Evolutionary conservation across 345 rosid genomes (phyloP), one percentile per base, ranked within the genome.

Genomic region (Salix udensis): DNA sequence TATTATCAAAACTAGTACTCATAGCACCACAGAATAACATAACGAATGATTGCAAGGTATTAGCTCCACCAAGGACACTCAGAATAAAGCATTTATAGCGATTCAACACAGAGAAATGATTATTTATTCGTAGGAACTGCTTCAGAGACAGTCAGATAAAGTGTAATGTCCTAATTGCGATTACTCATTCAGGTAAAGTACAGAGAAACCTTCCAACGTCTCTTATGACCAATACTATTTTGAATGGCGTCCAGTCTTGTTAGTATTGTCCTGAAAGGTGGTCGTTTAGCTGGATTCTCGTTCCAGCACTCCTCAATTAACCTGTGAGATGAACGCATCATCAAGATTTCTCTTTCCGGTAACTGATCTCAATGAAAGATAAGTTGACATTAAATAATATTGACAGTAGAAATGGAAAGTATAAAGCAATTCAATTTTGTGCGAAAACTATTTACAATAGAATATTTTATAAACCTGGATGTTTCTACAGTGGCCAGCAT

Each of bases 221-320:
- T 88, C 76, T 89, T 96, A 68, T 87, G 96, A 73, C 80, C 81
- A 70, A 90, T 79, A 24, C 81, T 82, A 79, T 77, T 73, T 69
- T 87, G 76, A 74, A 91, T 87, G 5, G 83, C 80, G 74, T 93
- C 98, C 76, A 96, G 88, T 71, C 78, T 87, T 68, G 68, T 78
- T 74, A 93, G 85, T 74, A 96, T 86, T 82, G 87, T 85, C 86
- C 87, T 91, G 86, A 91, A 96, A 11, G 96, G 78, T 2, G 97
- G 99, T 81, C 99, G 85, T 79, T 85, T 91, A 14, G 85, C 82
- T 34, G 97, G 96, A 68, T 89, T 87, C 74, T 96, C 97, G 48
- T 80, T 77, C 99, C 97, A 93, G 84, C 98, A 96, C 68, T 89
- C 93, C 84, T 91, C 94, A 74, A 93, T 96, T 83, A 93, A 85